phyloP scores from a whole-genome alignment of 805 yeast genomes.

The Sugiyamaella smithiae region DNA sequence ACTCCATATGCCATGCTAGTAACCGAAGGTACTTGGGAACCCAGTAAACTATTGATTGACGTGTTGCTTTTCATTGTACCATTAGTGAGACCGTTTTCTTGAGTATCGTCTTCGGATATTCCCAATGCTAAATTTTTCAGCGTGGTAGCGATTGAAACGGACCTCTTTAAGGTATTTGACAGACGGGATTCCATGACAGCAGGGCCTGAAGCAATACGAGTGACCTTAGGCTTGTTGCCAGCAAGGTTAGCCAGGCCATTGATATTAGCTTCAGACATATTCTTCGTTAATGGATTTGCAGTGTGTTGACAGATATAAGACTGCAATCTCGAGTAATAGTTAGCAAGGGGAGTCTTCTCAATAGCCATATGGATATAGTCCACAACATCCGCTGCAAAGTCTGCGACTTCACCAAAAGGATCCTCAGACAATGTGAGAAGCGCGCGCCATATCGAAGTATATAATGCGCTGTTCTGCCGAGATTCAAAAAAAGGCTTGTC shows the following conservation, averaged over 20 bases:
- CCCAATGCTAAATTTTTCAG: slow-evolving; percentile 22
- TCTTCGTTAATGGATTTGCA: neutral
- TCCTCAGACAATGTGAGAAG: slow-evolving; percentile 78
- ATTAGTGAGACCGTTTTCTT: neutral
- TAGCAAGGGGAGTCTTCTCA: slow-evolving; percentile 59
- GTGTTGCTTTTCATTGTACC: neutral
- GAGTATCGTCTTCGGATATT: neutral
- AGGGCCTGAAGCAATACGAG: neutral
- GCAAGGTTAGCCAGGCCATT: neutral
- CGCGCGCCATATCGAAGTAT: slow-evolving; percentile 84
- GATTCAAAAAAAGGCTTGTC: slow-evolving; percentile 27
- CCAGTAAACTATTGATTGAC: neutral
- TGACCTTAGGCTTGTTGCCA: neutral
- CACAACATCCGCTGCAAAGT: slow-evolving; percentile 67
- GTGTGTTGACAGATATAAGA: neutral
- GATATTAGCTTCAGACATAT: neutral
- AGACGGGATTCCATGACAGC: slow-evolving; percentile 11
- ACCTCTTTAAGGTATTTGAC: slow-evolving; percentile 23
- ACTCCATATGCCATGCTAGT: slow-evolving; percentile 32
- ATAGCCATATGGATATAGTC: slow-evolving; percentile 68
- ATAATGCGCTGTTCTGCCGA: slow-evolving; percentile 84
- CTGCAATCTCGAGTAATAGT: neutral
- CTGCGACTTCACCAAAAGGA: slow-evolving; percentile 78
- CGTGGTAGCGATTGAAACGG: slow-evolving; percentile 27
- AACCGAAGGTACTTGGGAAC: slow-evolving; percentile 20